Evolutionary conservation across 164 flowering plant genomes (phyloP).

Genomic region (Vitis amurensis): DNA sequence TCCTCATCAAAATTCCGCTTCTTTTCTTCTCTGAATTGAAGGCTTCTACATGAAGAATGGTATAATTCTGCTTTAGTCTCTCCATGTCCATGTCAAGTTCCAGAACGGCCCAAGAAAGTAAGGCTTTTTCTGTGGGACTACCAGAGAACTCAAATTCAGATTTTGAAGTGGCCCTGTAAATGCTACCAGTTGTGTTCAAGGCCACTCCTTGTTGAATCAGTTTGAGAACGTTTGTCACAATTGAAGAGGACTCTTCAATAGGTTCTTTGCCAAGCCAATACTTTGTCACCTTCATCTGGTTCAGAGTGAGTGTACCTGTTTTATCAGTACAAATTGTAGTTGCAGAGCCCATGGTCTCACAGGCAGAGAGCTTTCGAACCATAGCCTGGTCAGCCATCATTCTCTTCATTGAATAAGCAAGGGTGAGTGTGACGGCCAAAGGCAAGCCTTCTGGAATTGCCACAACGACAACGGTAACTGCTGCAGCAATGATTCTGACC

Average conservation of each 20-base stretch:
- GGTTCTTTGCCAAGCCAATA: slow-evolving; percentile 46
- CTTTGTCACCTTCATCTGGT: slow-evolving; percentile 59
- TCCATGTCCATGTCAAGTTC: slow-evolving; percentile 43
- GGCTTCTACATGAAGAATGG: slow-evolving; percentile 45
- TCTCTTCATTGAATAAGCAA: slow-evolving; percentile 39
- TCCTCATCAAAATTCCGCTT: slow-evolving; percentile 44
- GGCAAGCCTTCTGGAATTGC: slow-evolving; percentile 38
- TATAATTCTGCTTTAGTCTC: slow-evolving; percentile 18
- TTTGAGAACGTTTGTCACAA: slow-evolving; percentile 25
- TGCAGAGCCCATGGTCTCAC: slow-evolving; percentile 40
- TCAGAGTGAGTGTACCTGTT: slow-evolving; percentile 58
- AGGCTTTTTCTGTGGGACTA: slow-evolving; percentile 69
- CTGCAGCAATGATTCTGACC: slow-evolving; percentile 25
- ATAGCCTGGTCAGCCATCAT: slow-evolving; percentile 38
- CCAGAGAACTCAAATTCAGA: slow-evolving; percentile 48
- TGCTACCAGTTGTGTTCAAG: slow-evolving; percentile 50
- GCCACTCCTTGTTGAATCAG: slow-evolving; percentile 49
- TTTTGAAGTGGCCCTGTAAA: slow-evolving; percentile 18
- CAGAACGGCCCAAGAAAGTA: slow-evolving; percentile 54
- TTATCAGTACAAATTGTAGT: slow-evolving; percentile 34
- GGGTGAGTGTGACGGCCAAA: slow-evolving; percentile 33
- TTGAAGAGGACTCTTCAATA: slow-evolving; percentile 10
- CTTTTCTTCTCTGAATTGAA: slow-evolving; percentile 65
- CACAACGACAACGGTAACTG: slow-evolving; percentile 30
- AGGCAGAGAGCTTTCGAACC: slow-evolving; percentile 36